Evolutionary conservation across 2,329 filamentous ascomycete genomes (phyloP).

Genomic region (Pyrenophora graminea): DNA sequence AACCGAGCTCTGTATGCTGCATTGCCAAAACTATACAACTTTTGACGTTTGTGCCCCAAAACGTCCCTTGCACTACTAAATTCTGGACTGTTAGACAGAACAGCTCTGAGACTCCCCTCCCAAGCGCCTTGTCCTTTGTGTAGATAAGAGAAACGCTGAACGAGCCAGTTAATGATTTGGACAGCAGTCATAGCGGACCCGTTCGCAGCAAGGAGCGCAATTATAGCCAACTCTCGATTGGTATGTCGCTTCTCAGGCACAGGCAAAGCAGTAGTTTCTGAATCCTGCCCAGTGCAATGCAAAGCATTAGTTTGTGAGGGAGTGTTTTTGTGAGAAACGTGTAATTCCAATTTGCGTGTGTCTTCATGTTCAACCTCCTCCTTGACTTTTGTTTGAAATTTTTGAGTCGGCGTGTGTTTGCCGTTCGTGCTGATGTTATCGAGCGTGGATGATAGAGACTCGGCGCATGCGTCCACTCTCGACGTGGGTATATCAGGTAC

Average conservation of each 20-base stretch:
- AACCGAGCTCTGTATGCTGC: conserved; percentile 4
- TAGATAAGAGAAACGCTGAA: conserved; percentile 16
- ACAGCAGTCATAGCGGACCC: conserved; percentile 12
- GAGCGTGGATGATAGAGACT: neutral
- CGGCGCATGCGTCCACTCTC: neutral
- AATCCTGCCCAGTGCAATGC: neutral
- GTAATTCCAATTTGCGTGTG: neutral
- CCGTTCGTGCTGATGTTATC: too few species aligned
- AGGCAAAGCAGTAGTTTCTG: neutral
- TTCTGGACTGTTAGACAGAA: conserved; percentile 16
- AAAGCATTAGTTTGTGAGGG: too few species aligned
- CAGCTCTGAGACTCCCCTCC: conserved; percentile 17
- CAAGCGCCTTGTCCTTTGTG: conserved; percentile 12
- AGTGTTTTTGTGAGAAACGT: neutral
- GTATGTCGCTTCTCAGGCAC: neutral
- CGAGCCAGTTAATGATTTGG: conserved; percentile 17
- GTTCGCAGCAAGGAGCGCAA: conserved; percentile 19
- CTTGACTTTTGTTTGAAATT: too few species aligned
- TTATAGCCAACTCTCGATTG: conserved; percentile 14
- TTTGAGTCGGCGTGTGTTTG: too few species aligned
- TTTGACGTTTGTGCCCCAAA: neutral
- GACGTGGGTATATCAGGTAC: neutral
- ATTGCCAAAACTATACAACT: conserved; percentile 6
- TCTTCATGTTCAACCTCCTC: too few species aligned
- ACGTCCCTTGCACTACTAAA: conserved; percentile 11